phyloP scores from a whole-genome alignment of 106 monocot species.

The Xerophyta viscosa region DNA sequence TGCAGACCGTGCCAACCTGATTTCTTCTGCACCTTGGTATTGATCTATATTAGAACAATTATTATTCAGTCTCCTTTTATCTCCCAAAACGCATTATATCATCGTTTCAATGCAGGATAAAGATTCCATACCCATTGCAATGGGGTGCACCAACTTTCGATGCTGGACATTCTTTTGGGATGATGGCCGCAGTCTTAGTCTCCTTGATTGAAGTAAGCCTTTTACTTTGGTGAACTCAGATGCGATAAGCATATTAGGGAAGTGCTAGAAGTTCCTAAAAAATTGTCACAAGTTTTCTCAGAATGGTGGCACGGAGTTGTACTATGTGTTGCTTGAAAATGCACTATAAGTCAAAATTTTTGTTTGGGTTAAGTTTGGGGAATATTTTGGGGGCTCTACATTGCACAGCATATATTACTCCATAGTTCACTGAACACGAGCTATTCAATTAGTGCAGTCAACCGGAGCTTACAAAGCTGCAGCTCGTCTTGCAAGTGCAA shows the following conservation, averaged over 20 bases:
- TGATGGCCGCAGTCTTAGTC: conserved; percentile 96
- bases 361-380: no score
- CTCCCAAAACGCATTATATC: not conserved
- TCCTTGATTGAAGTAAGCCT: conserved; percentile 83
- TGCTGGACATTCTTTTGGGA: conserved; percentile 85
- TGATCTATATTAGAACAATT: no score
- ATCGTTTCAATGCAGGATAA: conserved; percentile 44
- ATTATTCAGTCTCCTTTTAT: not conserved
- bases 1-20: conserved; percentile 79
- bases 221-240: conserved; percentile 37
- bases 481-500: conserved; percentile 88
- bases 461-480: conserved; percentile 94
- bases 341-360: no score
- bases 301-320: no score
- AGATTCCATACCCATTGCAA: conserved; percentile 85
- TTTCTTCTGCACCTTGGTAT: conserved; percentile 91
- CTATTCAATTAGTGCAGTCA: no score
- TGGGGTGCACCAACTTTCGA: conserved; percentile 97
- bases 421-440: no score
- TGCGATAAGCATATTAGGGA: no score
- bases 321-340: no score
- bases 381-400: no score
- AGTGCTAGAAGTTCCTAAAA: not conserved
- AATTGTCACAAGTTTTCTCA: no score
- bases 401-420: no score